Evolutionary conservation across 352 stramenopile species (phyloP).

Genomic region (Saprolegnia diclina): DNA sequence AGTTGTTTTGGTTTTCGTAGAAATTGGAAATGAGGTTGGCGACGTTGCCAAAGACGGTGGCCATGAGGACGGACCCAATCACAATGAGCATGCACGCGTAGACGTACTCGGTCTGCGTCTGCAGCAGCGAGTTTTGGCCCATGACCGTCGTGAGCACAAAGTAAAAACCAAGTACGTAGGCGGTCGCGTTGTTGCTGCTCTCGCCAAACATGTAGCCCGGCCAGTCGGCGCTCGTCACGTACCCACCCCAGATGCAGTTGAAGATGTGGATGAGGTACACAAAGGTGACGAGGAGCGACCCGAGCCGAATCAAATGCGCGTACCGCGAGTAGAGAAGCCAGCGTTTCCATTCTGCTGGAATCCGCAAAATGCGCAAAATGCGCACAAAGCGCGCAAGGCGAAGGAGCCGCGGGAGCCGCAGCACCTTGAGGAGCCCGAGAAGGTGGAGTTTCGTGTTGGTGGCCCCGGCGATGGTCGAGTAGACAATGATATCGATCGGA

Average conservation of each 20-base stretch:
- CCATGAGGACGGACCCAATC: slow-evolving; percentile 69
- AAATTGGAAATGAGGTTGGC: slow-evolving; percentile 86
- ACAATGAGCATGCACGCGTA: slow-evolving; percentile 71
- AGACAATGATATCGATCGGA: slow-evolving; percentile 57
- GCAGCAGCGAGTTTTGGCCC: slow-evolving; percentile 73
- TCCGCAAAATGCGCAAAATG: slow-evolving; percentile 64
- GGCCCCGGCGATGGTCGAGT: slow-evolving; percentile 44
- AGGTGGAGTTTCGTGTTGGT: slow-evolving; percentile 47
- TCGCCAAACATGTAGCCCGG: not conserved
- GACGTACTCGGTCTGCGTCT: slow-evolving; percentile 61
- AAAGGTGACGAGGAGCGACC: slow-evolving; percentile 33
- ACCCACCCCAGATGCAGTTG: slow-evolving; percentile 24
- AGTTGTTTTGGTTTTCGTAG: slow-evolving; percentile 75
- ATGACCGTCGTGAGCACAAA: slow-evolving; percentile 63
- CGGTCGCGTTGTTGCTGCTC: slow-evolving; percentile 23
- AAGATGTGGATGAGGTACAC: slow-evolving; percentile 24
- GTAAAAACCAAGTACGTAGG: slow-evolving; percentile 70
- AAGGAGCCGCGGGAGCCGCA: slow-evolving; percentile 60
- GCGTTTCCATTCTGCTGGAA: slow-evolving; percentile 61
- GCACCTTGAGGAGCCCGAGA: slow-evolving; percentile 57
- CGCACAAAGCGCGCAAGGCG: slow-evolving; percentile 61
- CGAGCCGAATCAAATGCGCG: slow-evolving; percentile 61
- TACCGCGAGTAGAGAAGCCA: slow-evolving; percentile 80
- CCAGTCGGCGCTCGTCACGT: slow-evolving; percentile 10
- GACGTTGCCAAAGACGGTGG: slow-evolving; percentile 83